Evolutionary conservation across 1,284 basidiomycete species (phyloP).

Genomic region (Porodaedalea pini): DNA sequence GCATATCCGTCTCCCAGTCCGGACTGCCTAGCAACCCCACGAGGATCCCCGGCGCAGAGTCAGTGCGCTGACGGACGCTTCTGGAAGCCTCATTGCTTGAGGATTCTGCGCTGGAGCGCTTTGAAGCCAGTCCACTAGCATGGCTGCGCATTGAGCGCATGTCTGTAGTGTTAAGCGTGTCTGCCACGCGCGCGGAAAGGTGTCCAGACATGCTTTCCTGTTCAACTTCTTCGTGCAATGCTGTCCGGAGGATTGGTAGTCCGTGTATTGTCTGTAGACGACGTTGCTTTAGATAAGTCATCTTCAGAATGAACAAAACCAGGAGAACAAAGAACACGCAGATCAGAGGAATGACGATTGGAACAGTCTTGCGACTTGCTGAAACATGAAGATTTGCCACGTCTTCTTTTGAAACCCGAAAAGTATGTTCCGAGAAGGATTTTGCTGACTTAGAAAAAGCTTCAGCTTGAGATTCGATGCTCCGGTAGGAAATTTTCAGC

Average conservation of each 20-base stretch:
- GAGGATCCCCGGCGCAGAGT: conserved; percentile 10
- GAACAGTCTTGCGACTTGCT: not conserved
- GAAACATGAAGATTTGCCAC: not conserved
- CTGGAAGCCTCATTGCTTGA: not conserved
- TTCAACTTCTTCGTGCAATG: not conserved
- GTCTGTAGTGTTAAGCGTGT: not conserved
- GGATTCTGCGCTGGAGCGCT: not conserved
- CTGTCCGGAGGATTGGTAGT: conserved; percentile 1
- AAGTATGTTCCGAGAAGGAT: too few relatives aligned
- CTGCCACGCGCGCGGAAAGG: not conserved
- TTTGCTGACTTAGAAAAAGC: too few relatives aligned
- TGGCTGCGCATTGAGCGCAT: not conserved
- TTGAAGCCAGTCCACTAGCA: not conserved
- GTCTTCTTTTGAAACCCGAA: not conserved
- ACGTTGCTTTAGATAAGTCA: conserved; percentile 15
- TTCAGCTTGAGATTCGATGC: too few relatives aligned
- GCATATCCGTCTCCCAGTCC: conserved; percentile 17
- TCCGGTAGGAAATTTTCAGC: not conserved
- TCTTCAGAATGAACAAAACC: conserved; percentile 6
- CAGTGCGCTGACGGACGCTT: not conserved
- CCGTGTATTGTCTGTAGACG: conserved; percentile 17
- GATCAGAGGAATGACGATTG: conserved; percentile 7
- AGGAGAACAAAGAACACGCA: conserved; percentile 6
- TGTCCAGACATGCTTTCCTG: not conserved
- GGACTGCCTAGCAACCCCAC: conserved; percentile 20